These are phyloP conservation scores for Pythium rhizo-oryzae DNA, from an alignment of 352 stramenopile species.

Conservation along the genomic window DNA sequence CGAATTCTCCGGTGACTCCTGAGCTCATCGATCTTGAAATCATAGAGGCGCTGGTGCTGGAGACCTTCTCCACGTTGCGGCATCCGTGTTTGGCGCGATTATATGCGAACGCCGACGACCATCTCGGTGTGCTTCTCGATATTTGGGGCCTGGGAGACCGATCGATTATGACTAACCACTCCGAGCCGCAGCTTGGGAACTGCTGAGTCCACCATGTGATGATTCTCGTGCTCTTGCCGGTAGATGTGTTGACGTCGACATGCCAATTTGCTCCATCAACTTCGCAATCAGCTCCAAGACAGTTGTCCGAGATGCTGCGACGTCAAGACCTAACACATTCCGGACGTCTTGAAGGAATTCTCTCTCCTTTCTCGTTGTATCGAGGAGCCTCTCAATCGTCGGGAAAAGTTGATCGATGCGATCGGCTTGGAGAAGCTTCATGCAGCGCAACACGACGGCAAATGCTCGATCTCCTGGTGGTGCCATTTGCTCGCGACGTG, in stretches of 20 bases:
- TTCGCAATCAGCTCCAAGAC: conserved; percentile 33
- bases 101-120: conserved; percentile 23
- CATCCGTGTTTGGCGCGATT: conserved; percentile 11
- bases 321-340: conserved; percentile 42
- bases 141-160: conserved; percentile 35
- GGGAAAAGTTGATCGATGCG: conserved; percentile 40
- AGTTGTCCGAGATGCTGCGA: conserved; percentile 33
- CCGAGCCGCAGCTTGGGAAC: background rate
- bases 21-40: conserved; percentile 15
- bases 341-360: conserved; percentile 36
- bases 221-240: background rate
- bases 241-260: background rate
- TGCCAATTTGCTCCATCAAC: conserved; percentile 21
- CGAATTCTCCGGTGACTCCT: background rate
- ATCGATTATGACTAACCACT: conserved; percentile 8
- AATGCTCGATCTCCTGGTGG: conserved; percentile 47
- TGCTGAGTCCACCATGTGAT: background rate
- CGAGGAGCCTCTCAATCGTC: conserved; percentile 46
- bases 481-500: conserved; percentile 49
- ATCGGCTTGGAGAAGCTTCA: conserved; percentile 43
- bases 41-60: conserved; percentile 25
- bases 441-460: conserved; percentile 38
- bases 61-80: conserved; percentile 21
- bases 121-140: conserved; percentile 28
- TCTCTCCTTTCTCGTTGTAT: conserved; percentile 38